Base-by-base conservation (phyloP, 345 rosid species). In the Nephelium lappaceum region DNA sequence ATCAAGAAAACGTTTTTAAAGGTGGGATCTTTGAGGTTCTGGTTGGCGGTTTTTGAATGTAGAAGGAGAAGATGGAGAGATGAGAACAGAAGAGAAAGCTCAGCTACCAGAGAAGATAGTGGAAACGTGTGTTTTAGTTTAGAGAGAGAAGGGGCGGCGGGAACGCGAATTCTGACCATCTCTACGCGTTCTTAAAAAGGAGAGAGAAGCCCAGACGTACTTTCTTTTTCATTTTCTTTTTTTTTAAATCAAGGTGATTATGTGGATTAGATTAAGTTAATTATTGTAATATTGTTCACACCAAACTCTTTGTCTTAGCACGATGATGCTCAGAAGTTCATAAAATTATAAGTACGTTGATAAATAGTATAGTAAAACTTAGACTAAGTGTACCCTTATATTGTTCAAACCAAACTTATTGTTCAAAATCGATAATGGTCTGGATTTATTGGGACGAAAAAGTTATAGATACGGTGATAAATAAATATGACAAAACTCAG, bases 101-200 rank as follows among this genome's bases (percentile, higher is more conserved):
- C 36, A 47, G 24, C 36, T 31, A 4, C 36, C 36, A 69, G 11
- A 10, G 69, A 9, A 45, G 51, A 45, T 31, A 45, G 11, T 5
- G 2, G 12, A 39, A 39, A 11, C 51, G 69, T 69, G 81, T 24
- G 51, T 7, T 31, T n/a, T 9, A 42, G 55, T 71, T 51, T 9
- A 12, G 10, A n/a, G 8, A 15, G 21, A 49, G 69, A 45, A 41
- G 4, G 73, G 82, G 78, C 81, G 83, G 83, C 86, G 81, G 83
- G 81, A 83, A 85, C 77, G 78, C 82, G 74, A 64, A 62, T 69
- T 55, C 79, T 79, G 61, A 64, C 45, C 15, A n/a, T 66, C 49
- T 18, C 31, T 0, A 72, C 74, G 84, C 84, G 77, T 72, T 77
- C 80, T 78, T 78, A 70, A 71, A 75, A 36, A 69, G 79, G 24